Evolutionary conservation across 768 basidiomycete genomes (phyloP), one percentile per base, ranked within the genome.

Genomic region (Collybia sordida): DNA sequence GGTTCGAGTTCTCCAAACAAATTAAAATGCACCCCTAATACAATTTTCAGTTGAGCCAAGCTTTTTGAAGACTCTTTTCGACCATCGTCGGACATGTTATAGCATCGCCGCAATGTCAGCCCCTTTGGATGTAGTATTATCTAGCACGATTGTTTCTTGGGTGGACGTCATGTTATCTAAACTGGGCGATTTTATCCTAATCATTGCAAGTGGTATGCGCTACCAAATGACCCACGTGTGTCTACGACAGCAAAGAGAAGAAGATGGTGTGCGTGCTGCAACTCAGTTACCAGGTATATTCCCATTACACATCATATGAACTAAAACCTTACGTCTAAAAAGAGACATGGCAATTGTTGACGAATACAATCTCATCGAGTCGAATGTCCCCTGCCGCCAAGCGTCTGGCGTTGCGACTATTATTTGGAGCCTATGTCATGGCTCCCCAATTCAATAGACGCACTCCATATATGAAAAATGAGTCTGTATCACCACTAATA

Each of bases 241-340:
- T 51, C 60, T 73, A 59, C 63, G 51, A 53, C 51, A 42, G n/a
- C 79, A 79, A 45, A 70, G 69, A 49, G 73, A 79, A 35, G 73
- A 81, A 15, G 78, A 83, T 50, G 67, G 64, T 47, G 60, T 88
- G 24, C 72, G 75, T 35, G 86, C 85, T 35, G 82, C 85, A 4
- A 67, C 77, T 19, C 87, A 90, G 55, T 67, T 91, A n/a, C 88
- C 89, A 51, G 75, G 88, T 84, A 64, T 52, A 58, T 48, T 12
- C 43, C 23, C 25, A 25, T 6, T 37, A 11, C 21, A 6, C 37
- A 14, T 36, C 35, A 27, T 14, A 28, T 37, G 42, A 21, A 25
- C 12, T 15, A 28, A 14, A 11, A 28, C 25, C 17, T 41, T 18
- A 51, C 24, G 42, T 44, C 53, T 31, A 35, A n/a, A 56, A 59